These are phyloP conservation scores for Ophiostoma sp. DNA, from an alignment of 2,329 filamentous ascomycete genomes.

Conservation along the genomic window DNA sequence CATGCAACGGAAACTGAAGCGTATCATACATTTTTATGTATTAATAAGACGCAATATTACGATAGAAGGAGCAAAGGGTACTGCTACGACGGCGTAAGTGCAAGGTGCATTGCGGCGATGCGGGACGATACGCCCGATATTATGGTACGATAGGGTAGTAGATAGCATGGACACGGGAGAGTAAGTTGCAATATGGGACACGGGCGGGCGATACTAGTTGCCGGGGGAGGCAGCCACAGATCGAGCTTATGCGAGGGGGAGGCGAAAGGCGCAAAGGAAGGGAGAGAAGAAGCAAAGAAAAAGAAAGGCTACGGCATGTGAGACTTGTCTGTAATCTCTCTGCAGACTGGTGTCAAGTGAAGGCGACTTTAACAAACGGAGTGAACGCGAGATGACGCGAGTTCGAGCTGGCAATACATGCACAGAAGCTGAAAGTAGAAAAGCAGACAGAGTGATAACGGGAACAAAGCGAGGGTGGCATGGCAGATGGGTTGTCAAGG, in stretches of 20 bases:
- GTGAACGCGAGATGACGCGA: background rate
- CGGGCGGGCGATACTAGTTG: background rate
- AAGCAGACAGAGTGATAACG: background rate
- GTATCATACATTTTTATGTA: background rate
- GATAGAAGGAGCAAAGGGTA: background rate
- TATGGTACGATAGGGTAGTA: background rate
- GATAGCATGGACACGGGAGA: background rate
- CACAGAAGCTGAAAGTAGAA: background rate
- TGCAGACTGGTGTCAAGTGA: too few species aligned
- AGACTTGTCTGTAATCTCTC: too few species aligned
- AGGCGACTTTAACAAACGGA: too few species aligned
- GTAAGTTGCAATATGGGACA: background rate
- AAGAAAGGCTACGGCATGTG: background rate
- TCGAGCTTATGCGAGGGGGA: conserved; percentile 3
- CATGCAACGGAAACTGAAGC: background rate
- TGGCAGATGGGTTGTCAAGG: background rate
- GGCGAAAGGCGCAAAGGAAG: background rate
- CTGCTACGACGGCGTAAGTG: background rate
- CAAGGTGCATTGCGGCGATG: background rate
- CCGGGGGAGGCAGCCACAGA: background rate
- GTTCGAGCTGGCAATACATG: background rate
- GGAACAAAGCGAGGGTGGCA: background rate
- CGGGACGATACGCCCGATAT: background rate
- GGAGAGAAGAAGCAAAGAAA: background rate
- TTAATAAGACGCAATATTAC: background rate